phyloP scores from a whole-genome alignment of 768 basidiomycete species.

The Cystofilobasidium capitatum region DNA sequence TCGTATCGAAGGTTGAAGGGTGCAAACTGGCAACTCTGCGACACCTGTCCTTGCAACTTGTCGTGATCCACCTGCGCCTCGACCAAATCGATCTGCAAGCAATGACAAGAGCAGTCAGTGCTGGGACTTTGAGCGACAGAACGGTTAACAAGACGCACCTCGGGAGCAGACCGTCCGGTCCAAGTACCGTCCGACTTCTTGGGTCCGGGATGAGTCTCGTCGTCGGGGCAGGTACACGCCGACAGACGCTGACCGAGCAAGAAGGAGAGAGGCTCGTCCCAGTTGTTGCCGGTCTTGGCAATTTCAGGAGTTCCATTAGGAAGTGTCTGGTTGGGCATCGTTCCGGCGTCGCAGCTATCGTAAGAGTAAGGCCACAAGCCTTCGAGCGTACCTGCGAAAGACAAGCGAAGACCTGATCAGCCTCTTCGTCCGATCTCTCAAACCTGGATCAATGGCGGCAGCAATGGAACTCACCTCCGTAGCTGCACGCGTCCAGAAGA shows the following conservation, averaged over 20 bases:
- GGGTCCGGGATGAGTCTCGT: constrained; percentile 75
- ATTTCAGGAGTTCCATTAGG: neutral
- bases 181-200: constrained; percentile 64
- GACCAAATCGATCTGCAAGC: neutral
- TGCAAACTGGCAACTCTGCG: constrained; percentile 39
- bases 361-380: constrained; percentile 22
- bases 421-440: neutral
- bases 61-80: constrained; percentile 6
- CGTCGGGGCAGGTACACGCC: constrained; percentile 74
- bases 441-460: neutral
- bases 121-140: neutral
- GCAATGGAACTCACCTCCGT: constrained; percentile 36
- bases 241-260: constrained; percentile 44
- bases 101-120: neutral
- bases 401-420: too few relatives aligned
- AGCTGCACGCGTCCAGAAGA: too few relatives aligned
- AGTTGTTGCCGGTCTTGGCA: neutral
- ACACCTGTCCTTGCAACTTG: neutral
- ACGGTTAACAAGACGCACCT: neutral
- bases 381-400: constrained; percentile 26
- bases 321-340: constrained; percentile 17
- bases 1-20: constrained; percentile 51
- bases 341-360: constrained; percentile 24
- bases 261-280: neutral
- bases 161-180: constrained; percentile 17